Base-by-base conservation (phyloP, 2,329 filamentous ascomycete genomes). In the Claviceps sp. region DNA sequence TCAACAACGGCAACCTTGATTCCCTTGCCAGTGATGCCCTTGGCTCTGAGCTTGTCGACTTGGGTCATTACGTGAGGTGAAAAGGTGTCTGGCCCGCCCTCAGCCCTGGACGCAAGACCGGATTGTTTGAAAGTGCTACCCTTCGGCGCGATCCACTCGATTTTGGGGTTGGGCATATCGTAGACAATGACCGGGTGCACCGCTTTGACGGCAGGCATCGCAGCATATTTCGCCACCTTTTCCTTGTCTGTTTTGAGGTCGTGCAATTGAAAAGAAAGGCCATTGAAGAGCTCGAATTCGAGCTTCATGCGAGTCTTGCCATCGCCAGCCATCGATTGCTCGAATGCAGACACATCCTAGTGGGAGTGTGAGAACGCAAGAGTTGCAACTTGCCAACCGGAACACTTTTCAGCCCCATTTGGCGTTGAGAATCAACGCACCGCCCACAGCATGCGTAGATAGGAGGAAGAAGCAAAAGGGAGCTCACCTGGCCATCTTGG, bases 61-160 rank as follows among this genome's bases (percentile, higher is more conserved):
- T 79, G 76, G 2, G 75, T 78, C 74, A 78, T 77, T 55, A 75
- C 59, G 50, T 80, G 77, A 2, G 76, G 69, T n/a, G 70, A 65
- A 54, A 73, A 75, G 0, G 62, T 68, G 52, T 75, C 71, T 0
- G 20, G 47, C 7, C 40, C 30, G 5, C 55, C 52, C 9, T 62
- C 57, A n/a, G 53, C 58, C 8, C 55, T 56, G 24, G 57, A 63
- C 9, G 54, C 50, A 3, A 57, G 53, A 4, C 55, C 56, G 34
- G 41, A 47, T 34, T 44, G 41, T 3, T 60, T 55, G 22, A 59
- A 53, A 41, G 55, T 55, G 51, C 63, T 57, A 13, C 58, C 58
- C 51, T 62, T 61, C 24, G 14, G 8, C 2, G 71, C 73, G 20
- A 68, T 65, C 69, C 72, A 72, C 54, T 72, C 63, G 37, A 77